Evolutionary conservation across 2,329 filamentous ascomycete species (phyloP).

Genomic region (Aspergillus chevalieri): DNA sequence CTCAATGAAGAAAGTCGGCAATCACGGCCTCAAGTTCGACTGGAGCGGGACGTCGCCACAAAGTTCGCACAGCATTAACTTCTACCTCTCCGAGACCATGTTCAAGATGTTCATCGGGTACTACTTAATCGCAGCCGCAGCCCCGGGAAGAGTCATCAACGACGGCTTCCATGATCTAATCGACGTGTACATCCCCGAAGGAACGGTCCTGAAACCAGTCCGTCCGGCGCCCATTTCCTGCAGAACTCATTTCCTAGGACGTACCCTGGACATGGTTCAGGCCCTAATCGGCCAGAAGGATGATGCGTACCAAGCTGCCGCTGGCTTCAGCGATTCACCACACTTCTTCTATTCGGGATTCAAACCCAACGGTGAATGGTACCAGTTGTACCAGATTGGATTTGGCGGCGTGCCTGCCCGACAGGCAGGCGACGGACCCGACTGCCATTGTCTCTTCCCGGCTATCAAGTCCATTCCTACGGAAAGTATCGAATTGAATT

Average conservation of each 20-base stretch:
- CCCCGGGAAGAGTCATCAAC: constrained; percentile 45
- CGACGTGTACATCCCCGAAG: constrained; percentile 42
- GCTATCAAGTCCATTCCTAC: constrained; percentile 48
- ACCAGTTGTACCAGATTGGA: constrained; percentile 46
- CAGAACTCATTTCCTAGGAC: constrained; percentile 44
- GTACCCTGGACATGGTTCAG: constrained; percentile 47
- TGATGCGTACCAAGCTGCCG: constrained; percentile 42
- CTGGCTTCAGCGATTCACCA: constrained; percentile 47
- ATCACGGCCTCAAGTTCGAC: constrained; percentile 42
- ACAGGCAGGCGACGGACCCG: constrained; percentile 43
- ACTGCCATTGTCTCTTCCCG: constrained; percentile 48
- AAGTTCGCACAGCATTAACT: constrained; percentile 44
- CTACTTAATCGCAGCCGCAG: constrained; percentile 45
- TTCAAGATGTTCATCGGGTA: constrained; percentile 49
- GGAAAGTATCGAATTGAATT: constrained; percentile 45
- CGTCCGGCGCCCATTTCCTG: constrained; percentile 45
- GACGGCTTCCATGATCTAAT: constrained; percentile 48
- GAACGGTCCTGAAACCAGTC: constrained; percentile 42
- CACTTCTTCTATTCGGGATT: constrained; percentile 49
- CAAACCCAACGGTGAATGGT: constrained; percentile 45
- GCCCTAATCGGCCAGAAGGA: constrained; percentile 46
- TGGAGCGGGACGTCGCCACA: constrained; percentile 46
- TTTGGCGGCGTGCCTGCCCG: constrained; percentile 47
- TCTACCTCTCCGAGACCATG: constrained; percentile 45
- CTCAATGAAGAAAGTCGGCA: constrained; percentile 40